Conservation (phyloP, 2,329 filamentous ascomycete species). For the Teratosphaeria gauchensis region DNA sequence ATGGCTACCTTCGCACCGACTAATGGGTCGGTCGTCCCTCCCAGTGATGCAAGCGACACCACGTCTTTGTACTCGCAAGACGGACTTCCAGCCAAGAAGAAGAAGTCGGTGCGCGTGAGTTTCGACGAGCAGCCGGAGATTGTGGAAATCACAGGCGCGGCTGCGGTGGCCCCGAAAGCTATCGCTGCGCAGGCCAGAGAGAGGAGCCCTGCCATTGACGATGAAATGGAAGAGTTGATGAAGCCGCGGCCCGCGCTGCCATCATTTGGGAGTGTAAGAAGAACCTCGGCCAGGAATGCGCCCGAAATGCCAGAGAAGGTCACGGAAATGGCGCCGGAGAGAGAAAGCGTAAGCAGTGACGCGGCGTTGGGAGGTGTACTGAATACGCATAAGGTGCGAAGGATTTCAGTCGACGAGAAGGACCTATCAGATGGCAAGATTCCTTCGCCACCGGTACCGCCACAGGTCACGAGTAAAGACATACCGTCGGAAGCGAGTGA, state of each 20-base stretch:
- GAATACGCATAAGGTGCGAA: conserved; percentile 24
- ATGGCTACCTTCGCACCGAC: conserved; percentile 44
- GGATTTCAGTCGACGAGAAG: conserved; percentile 31
- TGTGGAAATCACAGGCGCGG: conserved; percentile 24
- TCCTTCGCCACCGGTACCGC: conserved; percentile 52
- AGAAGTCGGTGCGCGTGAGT: conserved; percentile 64
- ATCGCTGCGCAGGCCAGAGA: conserved; percentile 10
- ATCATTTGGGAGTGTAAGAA: conserved; percentile 59
- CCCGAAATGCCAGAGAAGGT: conserved; percentile 42
- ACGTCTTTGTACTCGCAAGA: conserved; percentile 35
- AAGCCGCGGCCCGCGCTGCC: conserved; percentile 64
- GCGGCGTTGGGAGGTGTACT: conserved; percentile 49
- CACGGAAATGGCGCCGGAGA: conserved; percentile 34
- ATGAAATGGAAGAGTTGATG: conserved; percentile 58
- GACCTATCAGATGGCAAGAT: conserved; percentile 33
- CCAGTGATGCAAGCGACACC: conserved; percentile 49
- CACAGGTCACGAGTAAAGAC: conserved; percentile 61
- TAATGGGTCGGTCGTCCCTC: conserved; percentile 30
- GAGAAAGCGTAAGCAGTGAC: conserved; percentile 49
- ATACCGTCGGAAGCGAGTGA: conserved; percentile 55
- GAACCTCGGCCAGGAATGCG: conserved; percentile 26
- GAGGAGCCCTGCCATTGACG: conserved; percentile 26
- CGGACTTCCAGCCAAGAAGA: conserved; percentile 36
- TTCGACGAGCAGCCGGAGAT: conserved; percentile 52
- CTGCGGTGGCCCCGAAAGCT: conserved; percentile 43